Conservation (phyloP, 2,329 filamentous ascomycete genomes). For the Nannizziopsis arthrosporioides region DNA sequence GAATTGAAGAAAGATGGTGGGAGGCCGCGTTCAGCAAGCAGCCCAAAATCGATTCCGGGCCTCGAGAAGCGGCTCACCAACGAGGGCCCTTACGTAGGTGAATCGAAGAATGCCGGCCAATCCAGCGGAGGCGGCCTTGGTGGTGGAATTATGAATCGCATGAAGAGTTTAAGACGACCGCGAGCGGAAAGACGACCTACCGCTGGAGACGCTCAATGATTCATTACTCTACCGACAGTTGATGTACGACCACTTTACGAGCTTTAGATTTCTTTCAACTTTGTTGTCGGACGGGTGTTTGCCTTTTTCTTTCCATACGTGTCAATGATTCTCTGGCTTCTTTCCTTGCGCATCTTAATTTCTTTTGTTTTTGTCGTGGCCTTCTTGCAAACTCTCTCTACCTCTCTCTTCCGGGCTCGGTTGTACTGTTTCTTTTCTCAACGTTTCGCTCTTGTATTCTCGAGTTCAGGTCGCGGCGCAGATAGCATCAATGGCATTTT, state of each 20-base stretch:
- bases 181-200: slow-evolving; percentile 11
- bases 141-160: slow-evolving; percentile 16
- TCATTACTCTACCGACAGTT: background rate
- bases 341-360: too few species aligned
- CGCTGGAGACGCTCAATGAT: background rate
- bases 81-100: slow-evolving; percentile 12
- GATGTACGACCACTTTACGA: background rate
- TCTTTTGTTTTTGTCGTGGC: too few species aligned
- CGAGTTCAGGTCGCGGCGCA: background rate
- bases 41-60: slow-evolving; percentile 42
- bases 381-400: background rate
- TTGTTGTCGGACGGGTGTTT: background rate
- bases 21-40: slow-evolving; percentile 43
- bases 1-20: slow-evolving; percentile 23
- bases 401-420: background rate
- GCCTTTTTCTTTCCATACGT: too few species aligned
- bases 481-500: slow-evolving; percentile 2
- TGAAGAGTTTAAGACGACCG: slow-evolving; percentile 17
- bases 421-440: background rate
- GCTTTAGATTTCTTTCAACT: background rate
- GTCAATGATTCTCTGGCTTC: too few species aligned
- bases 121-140: slow-evolving; percentile 7
- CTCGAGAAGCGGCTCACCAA: slow-evolving; percentile 36
- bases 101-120: slow-evolving; percentile 5
- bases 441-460: background rate